Evolutionary conservation across 169 alveolate species (phyloP), one percentile per base, ranked within the genome.

Genomic region (Plasmodium gonderi): DNA sequence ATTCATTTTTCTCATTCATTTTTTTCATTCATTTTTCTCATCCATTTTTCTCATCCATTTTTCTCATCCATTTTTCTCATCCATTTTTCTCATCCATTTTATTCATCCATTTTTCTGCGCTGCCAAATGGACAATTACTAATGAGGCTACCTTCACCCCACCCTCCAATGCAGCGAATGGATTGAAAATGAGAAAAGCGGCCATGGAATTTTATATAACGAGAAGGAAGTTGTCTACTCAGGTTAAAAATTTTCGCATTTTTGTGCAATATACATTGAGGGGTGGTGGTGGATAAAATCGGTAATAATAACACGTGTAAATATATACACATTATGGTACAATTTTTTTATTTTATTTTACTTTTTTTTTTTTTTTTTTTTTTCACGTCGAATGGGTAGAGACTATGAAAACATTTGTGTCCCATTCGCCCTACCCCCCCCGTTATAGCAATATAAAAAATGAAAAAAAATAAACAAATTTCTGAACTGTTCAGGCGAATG

Each of bases 401-500:
- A 75, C 8, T 75, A 38, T 36, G 17, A 20, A 17, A 75, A 75
- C 60, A 75, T 38, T 33, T 14, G 36, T 67, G 20, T 67, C 29
- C 11, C n/a, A 38, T 38, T 38, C 60, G 9, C 11, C 11, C 38
- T 29, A 36, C 38, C 38, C 38, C 14, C 14, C 31, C 2, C 14
- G 36, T 69, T 69, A 31, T 54, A 23, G 6, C 7, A 11, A 44
- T 9, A 74, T n/a, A 29, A 72, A 6, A 72, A 1, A 72, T 0
- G 23, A 33, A 74, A 74, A 74, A 38, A 20, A 38, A 40, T 51
- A 60, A 79, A 79, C 17, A 65, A 68, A 40, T 17, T 82, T 69
- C 72, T 69, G 51, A 47, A 26, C 42, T 51, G 64, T 87, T 42
- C 89, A 87, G 93, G 93, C 36, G 93, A 87, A 87, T 87, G 93